Evolutionary conservation across 768 basidiomycete genomes (phyloP).

Genomic region (Fibroporia radiculosa): DNA sequence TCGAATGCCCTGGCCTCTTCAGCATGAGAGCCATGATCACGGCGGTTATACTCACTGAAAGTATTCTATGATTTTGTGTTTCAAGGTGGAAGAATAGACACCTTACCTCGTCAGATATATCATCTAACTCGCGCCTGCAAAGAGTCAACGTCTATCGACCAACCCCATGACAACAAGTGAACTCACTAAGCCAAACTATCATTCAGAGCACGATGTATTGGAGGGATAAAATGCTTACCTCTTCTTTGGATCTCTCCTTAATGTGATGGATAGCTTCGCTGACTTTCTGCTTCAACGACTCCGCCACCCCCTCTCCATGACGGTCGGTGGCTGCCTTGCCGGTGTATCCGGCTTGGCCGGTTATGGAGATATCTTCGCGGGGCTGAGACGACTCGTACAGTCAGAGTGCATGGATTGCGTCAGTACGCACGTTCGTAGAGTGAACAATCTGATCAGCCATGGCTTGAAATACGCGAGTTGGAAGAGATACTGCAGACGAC

Average conservation of each 20-base stretch:
- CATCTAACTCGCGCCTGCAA: constrained; percentile 1
- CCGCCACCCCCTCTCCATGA: background rate
- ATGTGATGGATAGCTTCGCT: background rate
- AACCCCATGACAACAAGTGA: background rate
- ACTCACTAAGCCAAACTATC: background rate
- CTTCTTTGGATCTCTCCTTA: background rate
- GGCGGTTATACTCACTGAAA: too few relatives aligned
- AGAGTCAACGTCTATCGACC: background rate
- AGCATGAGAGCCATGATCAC: too few relatives aligned
- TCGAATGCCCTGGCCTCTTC: background rate
- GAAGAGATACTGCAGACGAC: background rate
- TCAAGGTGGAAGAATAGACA: background rate
- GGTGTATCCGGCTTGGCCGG: background rate
- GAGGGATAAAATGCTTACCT: background rate
- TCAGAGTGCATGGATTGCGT: background rate
- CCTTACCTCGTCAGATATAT: background rate
- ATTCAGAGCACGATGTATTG: background rate
- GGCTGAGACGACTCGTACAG: background rate
- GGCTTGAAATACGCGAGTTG: background rate
- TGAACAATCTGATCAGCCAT: constrained; percentile 1
- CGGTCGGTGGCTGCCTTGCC: too few relatives aligned
- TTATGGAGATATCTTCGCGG: background rate
- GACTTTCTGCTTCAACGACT: constrained; percentile 2
- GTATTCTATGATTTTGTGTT: too few relatives aligned
- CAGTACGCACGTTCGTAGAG: background rate